A percentile compares a stretch with the other conserved stretches of the same genome.
phyloP scores from a whole-genome alignment of 352 stramenopile genomes.

The Hyaloperonospora arabidopsidis region DNA sequence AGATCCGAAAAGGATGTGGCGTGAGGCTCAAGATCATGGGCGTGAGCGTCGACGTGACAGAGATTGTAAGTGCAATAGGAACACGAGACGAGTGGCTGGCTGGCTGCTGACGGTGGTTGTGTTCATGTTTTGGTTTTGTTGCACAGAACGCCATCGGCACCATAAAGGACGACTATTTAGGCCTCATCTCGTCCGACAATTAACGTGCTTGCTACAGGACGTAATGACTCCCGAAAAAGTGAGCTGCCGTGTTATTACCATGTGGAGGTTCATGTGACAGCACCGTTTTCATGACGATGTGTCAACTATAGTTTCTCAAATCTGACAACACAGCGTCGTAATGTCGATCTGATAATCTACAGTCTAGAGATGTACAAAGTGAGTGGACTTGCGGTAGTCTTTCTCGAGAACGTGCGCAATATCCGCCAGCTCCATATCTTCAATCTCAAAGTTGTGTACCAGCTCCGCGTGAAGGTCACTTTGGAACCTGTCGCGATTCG shows the following conservation, averaged over 20 bases:
- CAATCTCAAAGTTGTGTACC: slow-evolving; percentile 47
- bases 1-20: slow-evolving; percentile 93
- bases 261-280: slow-evolving; percentile 18
- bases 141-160: slow-evolving; percentile 92
- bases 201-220: slow-evolving; percentile 15
- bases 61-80: slow-evolving; percentile 59
- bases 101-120: slow-evolving; percentile 13
- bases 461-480: slow-evolving; percentile 41
- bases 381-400: slow-evolving; percentile 63
- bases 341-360: background rate
- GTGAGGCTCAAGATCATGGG: slow-evolving; percentile 96
- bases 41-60: slow-evolving; percentile 93
- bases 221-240: too few relatives aligned
- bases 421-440: slow-evolving; percentile 40
- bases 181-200: slow-evolving; percentile 88
- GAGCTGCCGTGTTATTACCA: slow-evolving; percentile 1
- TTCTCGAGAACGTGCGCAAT: slow-evolving; percentile 40
- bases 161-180: slow-evolving; percentile 98
- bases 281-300: slow-evolving; percentile 22
- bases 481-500: slow-evolving; percentile 38
- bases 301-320: background rate
- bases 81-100: slow-evolving; percentile 2
- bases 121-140: slow-evolving; percentile 1
- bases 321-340: background rate
- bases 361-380: slow-evolving; percentile 44